phyloP scores from a whole-genome alignment of 495 filamentous ascomycete species.

The Podospora pseudoanserina region DNA sequence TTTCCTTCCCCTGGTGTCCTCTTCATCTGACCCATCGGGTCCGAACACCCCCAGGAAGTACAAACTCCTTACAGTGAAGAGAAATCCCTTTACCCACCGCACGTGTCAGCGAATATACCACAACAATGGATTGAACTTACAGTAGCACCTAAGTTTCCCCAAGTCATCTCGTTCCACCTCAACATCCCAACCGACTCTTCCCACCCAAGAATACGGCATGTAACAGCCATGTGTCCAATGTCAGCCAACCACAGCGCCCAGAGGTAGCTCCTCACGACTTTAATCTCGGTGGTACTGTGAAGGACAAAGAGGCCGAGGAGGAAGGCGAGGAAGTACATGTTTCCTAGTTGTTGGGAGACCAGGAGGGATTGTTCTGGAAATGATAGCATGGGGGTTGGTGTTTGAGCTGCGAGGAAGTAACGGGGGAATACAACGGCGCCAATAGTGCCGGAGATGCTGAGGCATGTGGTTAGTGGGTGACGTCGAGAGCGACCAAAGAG shows the following conservation, averaged over 20 bases:
- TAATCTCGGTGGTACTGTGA: slow-evolving; percentile 59
- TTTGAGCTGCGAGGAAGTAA: slow-evolving; percentile 60
- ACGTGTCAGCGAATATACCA: neutral
- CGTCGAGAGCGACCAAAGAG: neutral
- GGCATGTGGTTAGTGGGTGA: neutral
- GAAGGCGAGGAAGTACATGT: slow-evolving; percentile 63
- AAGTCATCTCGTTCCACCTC: slow-evolving; percentile 66
- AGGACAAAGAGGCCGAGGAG: slow-evolving; percentile 58
- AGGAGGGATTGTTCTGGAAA: slow-evolving; percentile 26
- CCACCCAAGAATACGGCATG: slow-evolving; percentile 55
- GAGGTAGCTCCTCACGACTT: slow-evolving; percentile 65
- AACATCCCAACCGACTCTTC: slow-evolving; percentile 48
- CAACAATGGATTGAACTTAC: slow-evolving; percentile 27
- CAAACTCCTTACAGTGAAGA: neutral
- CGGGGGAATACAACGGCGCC: slow-evolving; percentile 52
- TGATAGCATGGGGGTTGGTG: slow-evolving; percentile 29
- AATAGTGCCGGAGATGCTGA: slow-evolving; percentile 51
- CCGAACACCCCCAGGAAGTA: neutral
- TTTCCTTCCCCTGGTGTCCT: neutral
- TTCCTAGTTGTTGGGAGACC: slow-evolving; percentile 55
- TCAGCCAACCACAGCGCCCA: slow-evolving; percentile 63
- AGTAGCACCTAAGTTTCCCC: slow-evolving; percentile 70
- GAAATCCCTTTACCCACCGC: neutral
- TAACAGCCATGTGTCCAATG: slow-evolving; percentile 65
- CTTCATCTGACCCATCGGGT: neutral